Conservation (phyloP, 129 eudicot species). For the Flaveria robusta region DNA sequence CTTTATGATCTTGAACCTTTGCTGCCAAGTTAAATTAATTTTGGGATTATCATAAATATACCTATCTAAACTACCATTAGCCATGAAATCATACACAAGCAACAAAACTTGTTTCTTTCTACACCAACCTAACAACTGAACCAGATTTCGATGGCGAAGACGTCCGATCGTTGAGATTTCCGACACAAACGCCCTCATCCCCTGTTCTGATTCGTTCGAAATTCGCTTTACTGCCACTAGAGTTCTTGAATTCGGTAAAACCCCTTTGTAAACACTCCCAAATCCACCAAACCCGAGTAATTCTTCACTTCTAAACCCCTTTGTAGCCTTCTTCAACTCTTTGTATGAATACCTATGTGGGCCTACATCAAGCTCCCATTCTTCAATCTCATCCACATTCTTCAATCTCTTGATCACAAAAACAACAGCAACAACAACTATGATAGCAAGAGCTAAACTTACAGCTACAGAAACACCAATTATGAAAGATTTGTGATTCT, state of each 20-base stretch:
- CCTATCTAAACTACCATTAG: slow-evolving; percentile 18
- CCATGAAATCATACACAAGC: slow-evolving; percentile 20
- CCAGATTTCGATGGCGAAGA: slow-evolving; percentile 7
- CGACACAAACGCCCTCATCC: slow-evolving; percentile 13
- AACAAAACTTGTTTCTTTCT: not conserved
- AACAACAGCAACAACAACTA: slow-evolving; percentile 30
- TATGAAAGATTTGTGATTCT: slow-evolving; percentile 41
- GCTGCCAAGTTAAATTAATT: slow-evolving; percentile 62
- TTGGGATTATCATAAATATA: slow-evolving; percentile 41
- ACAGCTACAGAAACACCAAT: slow-evolving; percentile 45
- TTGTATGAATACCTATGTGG: slow-evolving; percentile 75
- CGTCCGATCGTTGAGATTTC: not conserved
- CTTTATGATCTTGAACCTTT: slow-evolving; percentile 73
- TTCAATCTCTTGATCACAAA: slow-evolving; percentile 46
- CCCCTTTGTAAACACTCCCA: slow-evolving; percentile 22
- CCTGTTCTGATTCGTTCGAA: not conserved
- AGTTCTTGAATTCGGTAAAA: not conserved
- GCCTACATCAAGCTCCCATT: slow-evolving; percentile 81
- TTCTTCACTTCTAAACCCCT: slow-evolving; percentile 61
- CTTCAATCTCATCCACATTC: slow-evolving; percentile 63
- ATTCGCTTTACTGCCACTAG: slow-evolving; percentile 3
- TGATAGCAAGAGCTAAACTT: slow-evolving; percentile 26
- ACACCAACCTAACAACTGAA: slow-evolving; percentile 14
- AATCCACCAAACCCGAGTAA: slow-evolving; percentile 82
- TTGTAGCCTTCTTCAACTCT: slow-evolving; percentile 76